Base-by-base conservation (phyloP, 768 basidiomycete species). In the Suillus subluteus region DNA sequence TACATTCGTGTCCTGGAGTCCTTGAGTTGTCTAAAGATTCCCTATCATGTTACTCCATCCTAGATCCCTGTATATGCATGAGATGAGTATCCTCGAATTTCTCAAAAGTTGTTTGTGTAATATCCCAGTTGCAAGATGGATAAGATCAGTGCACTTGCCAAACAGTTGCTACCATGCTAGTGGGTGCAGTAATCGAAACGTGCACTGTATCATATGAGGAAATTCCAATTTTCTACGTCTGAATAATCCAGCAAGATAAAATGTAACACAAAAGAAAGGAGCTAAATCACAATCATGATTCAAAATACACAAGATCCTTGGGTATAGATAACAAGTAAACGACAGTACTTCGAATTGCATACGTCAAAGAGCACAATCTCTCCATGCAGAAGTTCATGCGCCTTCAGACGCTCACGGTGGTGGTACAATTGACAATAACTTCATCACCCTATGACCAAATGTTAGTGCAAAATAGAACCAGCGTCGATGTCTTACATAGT, bases 401-500 rank as follows among this genome's bases (percentile, higher is more conserved):
- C 21, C 23, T 8, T 40, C 23, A 58, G 1, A 13, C n/a, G n/a
- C 37, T 58, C 4, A 38, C 35, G 8, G 13, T 7, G 21, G 13
- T 21, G 6, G 32, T 58, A 15, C 56, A 58, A 15, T 58, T 58
- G 35, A 58, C n/a, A 37, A 12, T 6, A 37, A 58, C 2, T 8
- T 12, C 35, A n/a, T 35, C 6, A 8, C 12, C 15, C 56, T 58
- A 13, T 58, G n/a, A 15, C 6, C 21, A 13, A 58, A 58, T 35
- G 56, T 58, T 7, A 58, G 56, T 58, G 11, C 7, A n/a, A 58
- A n/a, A 37, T n/a, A 37, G 6, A n/a, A n/a, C 63, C 58, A 15
- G 58, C 38, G 8, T 44, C 46, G 30, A 77, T 74, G 35, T 78
- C 77, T 3, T 35, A 54, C 48, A 21, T 58, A 37, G 35, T 58